Evolutionary conservation across 192 early-diverging fungal genomes (phyloP), one percentile per base, ranked within the genome.

Genomic region (Coemansia sp.): DNA sequence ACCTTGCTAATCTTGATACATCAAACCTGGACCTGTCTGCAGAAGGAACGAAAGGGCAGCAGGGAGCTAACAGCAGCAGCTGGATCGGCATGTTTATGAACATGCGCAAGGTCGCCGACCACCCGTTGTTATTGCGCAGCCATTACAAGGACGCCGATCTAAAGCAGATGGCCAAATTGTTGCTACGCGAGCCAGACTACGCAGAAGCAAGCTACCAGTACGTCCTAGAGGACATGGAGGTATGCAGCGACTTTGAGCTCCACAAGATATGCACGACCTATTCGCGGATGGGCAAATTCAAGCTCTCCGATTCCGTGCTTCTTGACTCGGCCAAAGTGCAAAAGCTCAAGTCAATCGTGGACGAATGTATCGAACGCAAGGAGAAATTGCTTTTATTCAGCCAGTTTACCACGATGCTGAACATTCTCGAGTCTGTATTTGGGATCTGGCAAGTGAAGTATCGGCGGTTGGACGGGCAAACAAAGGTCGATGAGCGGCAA

Each of bases 171-270:
- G 84, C 90, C 20, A 86, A 85, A 58, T 68, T 63, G 41, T 85
- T 95, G 22, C 84, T 85, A 50, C 62, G 86, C 70, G 93, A 94
- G 72, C 74, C 84, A 0, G 82, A 90, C 49, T 93, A 91, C 67
- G 86, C 87, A 57, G 92, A 94, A 50, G 85, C 90, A 0, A 86
- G 86, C 38, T 84, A 85, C 50, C 59, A 89, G 25, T 93, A 88
- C 66, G 84, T 96, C 20, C 77, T 84, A 46, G 93, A 96, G 70
- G 94, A 96, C 60, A 92, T 96, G 92, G 69, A 84, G 15, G 80
- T 92, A 6, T 91, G 94, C 89, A 87, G 83, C 34, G 95, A 96
- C 67, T 95, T 93, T 83, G 90, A 94, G 56, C 72, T 96, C 43
- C 87, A 93, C 69, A 69, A 82, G 19, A 62, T 94, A 3, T 93